Evolutionary conservation across 2,329 filamentous ascomycete genomes (phyloP).

Genomic region (Trichoderma citrinoviride): DNA sequence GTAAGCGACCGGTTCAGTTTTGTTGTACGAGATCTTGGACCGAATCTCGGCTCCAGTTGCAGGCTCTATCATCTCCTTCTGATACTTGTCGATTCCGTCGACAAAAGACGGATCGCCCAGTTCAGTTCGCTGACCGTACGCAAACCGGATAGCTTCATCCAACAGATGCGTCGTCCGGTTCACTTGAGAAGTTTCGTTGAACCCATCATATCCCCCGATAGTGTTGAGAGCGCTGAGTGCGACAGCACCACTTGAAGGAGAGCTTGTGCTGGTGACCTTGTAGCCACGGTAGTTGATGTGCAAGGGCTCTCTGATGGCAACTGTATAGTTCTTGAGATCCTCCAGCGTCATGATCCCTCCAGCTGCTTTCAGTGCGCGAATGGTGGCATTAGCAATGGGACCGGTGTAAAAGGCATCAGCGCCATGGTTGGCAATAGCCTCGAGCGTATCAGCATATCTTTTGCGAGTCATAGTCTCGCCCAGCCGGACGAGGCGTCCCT

Average conservation of each 20-base stretch:
- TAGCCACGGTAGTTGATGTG: conserved; percentile 66
- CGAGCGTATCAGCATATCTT: conserved; percentile 70
- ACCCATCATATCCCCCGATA: conserved; percentile 65
- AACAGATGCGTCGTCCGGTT: conserved; percentile 71
- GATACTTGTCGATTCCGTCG: conserved; percentile 55
- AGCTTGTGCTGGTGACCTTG: conserved; percentile 63
- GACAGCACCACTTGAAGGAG: conserved; percentile 72
- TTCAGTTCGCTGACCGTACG: conserved; percentile 69
- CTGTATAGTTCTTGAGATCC: conserved; percentile 70
- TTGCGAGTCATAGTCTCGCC: conserved; percentile 75
- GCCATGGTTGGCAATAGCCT: conserved; percentile 64
- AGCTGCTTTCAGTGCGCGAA: conserved; percentile 58
- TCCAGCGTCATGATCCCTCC: conserved; percentile 76
- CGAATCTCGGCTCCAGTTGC: conserved; percentile 53
- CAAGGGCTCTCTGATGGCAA: conserved; percentile 60
- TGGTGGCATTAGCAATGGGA: conserved; percentile 65
- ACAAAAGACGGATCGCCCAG: conserved; percentile 77
- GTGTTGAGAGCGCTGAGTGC: conserved; percentile 72
- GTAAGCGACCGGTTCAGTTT: conserved; percentile 39
- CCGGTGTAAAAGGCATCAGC: conserved; percentile 69
- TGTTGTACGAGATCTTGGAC: conserved; percentile 43
- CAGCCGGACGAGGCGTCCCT: conserved; percentile 61
- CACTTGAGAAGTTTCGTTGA: conserved; percentile 53
- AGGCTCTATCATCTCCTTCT: conserved; percentile 63
- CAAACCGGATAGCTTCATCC: conserved; percentile 82